Conservation (phyloP, 2,329 filamentous ascomycete species). For the Xylaria sp. region DNA sequence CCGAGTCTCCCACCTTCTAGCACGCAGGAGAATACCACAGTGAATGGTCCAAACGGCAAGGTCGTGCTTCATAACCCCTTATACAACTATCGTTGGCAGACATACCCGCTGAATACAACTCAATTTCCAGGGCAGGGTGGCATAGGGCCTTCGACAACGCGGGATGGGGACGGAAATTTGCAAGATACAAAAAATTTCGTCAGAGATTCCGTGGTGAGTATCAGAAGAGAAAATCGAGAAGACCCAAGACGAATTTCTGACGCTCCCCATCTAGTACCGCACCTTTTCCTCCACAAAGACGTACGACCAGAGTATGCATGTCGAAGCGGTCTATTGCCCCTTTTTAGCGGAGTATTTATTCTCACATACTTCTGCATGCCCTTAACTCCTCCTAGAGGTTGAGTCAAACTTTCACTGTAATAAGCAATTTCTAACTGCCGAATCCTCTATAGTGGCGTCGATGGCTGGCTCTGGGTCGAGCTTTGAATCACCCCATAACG, state of each 20-base stretch:
- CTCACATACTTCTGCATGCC: constrained; percentile 45
- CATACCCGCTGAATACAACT: constrained; percentile 50
- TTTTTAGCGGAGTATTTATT: no score
- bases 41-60: constrained; percentile 56
- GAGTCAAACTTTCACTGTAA: background rate
- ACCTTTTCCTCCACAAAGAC: constrained; percentile 54
- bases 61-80: constrained; percentile 63
- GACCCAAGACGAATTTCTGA: constrained; percentile 18
- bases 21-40: constrained; percentile 52
- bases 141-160: constrained; percentile 53
- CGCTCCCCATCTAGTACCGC: constrained; percentile 52
- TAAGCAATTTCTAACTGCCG: background rate
- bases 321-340: no score
- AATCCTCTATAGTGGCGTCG: constrained; percentile 46
- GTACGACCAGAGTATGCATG: constrained; percentile 52
- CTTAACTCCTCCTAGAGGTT: background rate
- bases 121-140: constrained; percentile 52
- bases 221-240: no score
- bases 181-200: constrained; percentile 47
- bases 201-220: constrained; percentile 56
- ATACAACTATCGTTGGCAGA: constrained; percentile 62
- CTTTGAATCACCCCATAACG: constrained; percentile 59
- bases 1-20: constrained; percentile 56
- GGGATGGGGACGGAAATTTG: constrained; percentile 49
- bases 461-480: constrained; percentile 53